Percentiles rank a stretch among this genome's conserved stretches.
These are phyloP conservation scores for Kodamaea kaohsiungensis DNA, from an alignment of 805 yeast genomes.

Conservation along the genomic window DNA sequence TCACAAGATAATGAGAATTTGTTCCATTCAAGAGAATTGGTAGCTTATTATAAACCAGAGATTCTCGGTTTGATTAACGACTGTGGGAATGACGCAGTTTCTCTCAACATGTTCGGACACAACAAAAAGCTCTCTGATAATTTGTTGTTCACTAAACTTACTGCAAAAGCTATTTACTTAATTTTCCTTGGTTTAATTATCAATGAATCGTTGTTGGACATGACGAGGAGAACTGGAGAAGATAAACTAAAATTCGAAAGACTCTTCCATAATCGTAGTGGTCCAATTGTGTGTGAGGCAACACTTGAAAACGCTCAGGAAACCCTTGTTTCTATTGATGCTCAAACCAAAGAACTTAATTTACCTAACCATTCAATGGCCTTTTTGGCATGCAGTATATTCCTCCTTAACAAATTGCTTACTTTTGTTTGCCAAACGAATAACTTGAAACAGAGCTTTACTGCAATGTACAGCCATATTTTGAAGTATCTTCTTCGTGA, in stretches of 20 bases:
- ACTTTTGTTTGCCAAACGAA: background rate
- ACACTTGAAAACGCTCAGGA: background rate
- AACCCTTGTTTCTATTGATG: background rate
- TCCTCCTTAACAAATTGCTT: background rate
- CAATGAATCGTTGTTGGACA: constrained; percentile 29
- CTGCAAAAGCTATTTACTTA: constrained; percentile 28
- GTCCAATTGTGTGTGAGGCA: background rate
- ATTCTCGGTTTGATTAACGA: constrained; percentile 20
- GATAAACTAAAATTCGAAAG: constrained; percentile 16
- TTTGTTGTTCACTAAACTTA: constrained; percentile 17
- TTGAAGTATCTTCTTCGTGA: constrained; percentile 3
- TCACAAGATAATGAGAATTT: constrained; percentile 14
- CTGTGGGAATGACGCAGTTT: constrained; percentile 17
- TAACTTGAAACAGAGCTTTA: background rate
- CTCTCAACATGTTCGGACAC: constrained; percentile 8
- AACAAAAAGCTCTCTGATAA: constrained; percentile 15
- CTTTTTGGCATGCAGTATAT: constrained; percentile 1
- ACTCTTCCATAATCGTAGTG: constrained; percentile 27
- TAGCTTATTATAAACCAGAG: constrained; percentile 26
- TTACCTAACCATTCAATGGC: constrained; percentile 2
- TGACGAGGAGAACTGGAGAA: constrained; percentile 15
- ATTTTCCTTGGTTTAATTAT: constrained; percentile 32
- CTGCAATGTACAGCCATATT: constrained; percentile 3
- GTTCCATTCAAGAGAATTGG: constrained; percentile 24
- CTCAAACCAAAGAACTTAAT: constrained; percentile 3